phyloP scores from a whole-genome alignment of 2,329 filamentous ascomycete genomes.

The Fusarium ambrosium region DNA sequence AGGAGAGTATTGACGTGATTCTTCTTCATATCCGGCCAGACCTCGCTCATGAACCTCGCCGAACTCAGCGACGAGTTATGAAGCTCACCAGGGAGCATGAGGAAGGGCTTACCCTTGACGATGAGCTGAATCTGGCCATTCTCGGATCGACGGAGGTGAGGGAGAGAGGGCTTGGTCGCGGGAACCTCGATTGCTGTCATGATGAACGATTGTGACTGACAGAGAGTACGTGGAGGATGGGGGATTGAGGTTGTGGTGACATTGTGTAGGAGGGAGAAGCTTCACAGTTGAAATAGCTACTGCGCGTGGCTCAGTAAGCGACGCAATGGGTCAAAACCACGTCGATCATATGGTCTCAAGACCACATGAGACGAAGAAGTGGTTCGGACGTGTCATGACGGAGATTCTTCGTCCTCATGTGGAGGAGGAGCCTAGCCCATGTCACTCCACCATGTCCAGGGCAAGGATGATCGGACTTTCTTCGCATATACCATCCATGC shows the following conservation, averaged over 20 bases:
- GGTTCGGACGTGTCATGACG: conserved; percentile 5
- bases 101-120: conserved; percentile 54
- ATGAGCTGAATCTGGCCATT: conserved; percentile 52
- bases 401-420: conserved; percentile 7
- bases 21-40: conserved; percentile 51
- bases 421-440: neutral
- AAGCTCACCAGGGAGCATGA: conserved; percentile 53
- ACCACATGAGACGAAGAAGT: neutral
- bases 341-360: neutral
- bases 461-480: conserved; percentile 29
- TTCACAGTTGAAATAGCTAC: conserved; percentile 25
- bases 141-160: conserved; percentile 38
- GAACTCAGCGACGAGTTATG: conserved; percentile 55
- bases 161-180: neutral
- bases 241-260: neutral
- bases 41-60: conserved; percentile 50
- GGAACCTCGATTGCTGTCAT: conserved; percentile 30
- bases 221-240: neutral
- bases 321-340: neutral
- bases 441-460: neutral
- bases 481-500: conserved; percentile 23
- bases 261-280: neutral
- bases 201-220: neutral
- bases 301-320: neutral
- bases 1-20: conserved; percentile 51